Percentiles rank a stretch among this genome's conserved stretches.
phyloP scores from a whole-genome alignment of 2,329 filamentous ascomycete species.

The Karstenula rhodostoma region DNA sequence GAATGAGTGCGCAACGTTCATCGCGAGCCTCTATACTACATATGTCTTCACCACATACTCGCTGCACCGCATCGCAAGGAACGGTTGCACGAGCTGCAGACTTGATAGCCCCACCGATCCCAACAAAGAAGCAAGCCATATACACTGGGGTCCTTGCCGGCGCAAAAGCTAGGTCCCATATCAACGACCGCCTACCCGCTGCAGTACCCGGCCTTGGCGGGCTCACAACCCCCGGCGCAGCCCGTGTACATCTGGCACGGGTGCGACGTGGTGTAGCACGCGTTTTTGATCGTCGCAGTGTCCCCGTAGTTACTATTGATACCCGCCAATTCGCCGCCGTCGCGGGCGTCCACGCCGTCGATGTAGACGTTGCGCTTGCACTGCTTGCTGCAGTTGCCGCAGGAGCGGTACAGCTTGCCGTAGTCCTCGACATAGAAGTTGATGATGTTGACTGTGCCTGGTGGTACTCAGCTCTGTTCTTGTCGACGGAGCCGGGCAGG shows the following conservation, averaged over 20 bases:
- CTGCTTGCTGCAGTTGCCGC: constrained; percentile 55
- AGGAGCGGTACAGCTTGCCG: constrained; percentile 55
- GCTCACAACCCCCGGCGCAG: constrained; percentile 38
- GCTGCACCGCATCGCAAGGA: no score
- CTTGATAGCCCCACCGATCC: neutral
- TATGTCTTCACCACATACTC: no score
- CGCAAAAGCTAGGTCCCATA: neutral
- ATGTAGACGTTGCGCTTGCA: constrained; percentile 55
- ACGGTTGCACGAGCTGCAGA: neutral
- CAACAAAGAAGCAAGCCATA: neutral
- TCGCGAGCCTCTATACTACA: no score
- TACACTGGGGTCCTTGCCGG: no score
- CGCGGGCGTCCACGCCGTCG: constrained; percentile 50
- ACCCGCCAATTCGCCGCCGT: constrained; percentile 54
- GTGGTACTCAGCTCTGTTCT: neutral
- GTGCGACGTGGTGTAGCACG: constrained; percentile 31
- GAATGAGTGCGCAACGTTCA: no score
- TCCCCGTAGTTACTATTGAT: constrained; percentile 61
- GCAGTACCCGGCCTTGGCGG: constrained; percentile 35
- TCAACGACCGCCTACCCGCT: constrained; percentile 24
- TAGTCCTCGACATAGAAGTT: constrained; percentile 46
- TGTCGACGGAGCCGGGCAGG: no score
- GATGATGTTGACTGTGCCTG: constrained; percentile 48
- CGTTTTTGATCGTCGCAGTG: constrained; percentile 51
- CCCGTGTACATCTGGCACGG: constrained; percentile 41